A percentile compares a stretch with the other conserved stretches of the same genome.
Conservation (phyloP, 1,284 basidiomycete species). For the Cryptococcus sp. region DNA sequence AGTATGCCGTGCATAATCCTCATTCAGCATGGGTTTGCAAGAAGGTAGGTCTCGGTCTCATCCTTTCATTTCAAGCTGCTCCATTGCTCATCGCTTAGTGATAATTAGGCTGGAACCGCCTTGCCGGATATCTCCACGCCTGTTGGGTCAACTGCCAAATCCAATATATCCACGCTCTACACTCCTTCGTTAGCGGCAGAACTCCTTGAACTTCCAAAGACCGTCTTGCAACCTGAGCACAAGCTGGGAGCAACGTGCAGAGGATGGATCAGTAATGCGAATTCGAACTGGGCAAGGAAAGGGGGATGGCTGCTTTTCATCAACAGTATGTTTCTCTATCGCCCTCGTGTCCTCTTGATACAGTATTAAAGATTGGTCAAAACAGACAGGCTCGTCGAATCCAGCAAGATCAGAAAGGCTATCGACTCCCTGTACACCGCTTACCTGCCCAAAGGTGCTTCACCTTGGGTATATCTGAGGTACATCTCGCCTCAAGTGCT, state of each 20-base stretch:
- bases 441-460: conserved; percentile 87
- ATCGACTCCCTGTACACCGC: conserved; percentile 83
- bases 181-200: conserved; percentile 80
- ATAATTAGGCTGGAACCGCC: conserved; percentile 64
- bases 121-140: conserved; percentile 83
- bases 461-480: conserved; percentile 92
- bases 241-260: conserved; percentile 62
- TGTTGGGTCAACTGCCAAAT: conserved; percentile 64
- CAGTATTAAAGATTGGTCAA: neutral
- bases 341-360: neutral
- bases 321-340: conserved; percentile 67
- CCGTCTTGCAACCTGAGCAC: conserved; percentile 41
- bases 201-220: conserved; percentile 62
- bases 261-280: conserved; percentile 80
- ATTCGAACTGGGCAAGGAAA: conserved; percentile 83
- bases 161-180: conserved; percentile 80
- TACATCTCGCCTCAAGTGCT: conserved; percentile 37
- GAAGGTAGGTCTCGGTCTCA: conserved; percentile 62
- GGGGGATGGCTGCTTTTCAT: conserved; percentile 84
- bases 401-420: conserved; percentile 78
- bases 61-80: neutral
- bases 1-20: conserved; percentile 91
- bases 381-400: conserved; percentile 90
- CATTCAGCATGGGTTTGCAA: conserved; percentile 86
- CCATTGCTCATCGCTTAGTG: neutral